phyloP scores from a whole-genome alignment of 1,139 yeast genomes.

The Pichiaceae sp. region DNA sequence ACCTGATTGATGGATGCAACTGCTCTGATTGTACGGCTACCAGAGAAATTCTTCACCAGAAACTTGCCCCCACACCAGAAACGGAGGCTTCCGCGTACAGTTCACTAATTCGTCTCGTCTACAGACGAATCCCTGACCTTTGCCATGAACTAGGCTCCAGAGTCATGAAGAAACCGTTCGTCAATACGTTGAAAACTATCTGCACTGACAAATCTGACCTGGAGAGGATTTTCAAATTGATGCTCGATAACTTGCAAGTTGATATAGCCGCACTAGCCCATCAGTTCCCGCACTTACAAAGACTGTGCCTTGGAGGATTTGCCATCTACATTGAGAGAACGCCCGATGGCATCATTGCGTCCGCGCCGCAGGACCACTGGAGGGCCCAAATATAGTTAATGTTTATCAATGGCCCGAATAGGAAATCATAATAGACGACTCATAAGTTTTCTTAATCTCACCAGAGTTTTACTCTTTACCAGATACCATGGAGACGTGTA shows the following conservation, averaged over 20 bases:
- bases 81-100: slow-evolving; percentile 9
- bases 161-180: slow-evolving; percentile 2
- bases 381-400: slow-evolving; percentile 1
- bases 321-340: slow-evolving; percentile 6
- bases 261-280: slow-evolving; percentile 11
- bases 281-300: slow-evolving; percentile 8
- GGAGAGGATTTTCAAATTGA: slow-evolving; percentile 6
- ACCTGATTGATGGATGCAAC: slow-evolving; percentile 9
- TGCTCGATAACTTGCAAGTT: slow-evolving; percentile 13
- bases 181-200: slow-evolving; percentile 4
- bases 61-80: neutral
- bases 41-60: slow-evolving; percentile 4
- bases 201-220: slow-evolving; percentile 7
- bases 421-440: slow-evolving; percentile 4
- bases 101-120: slow-evolving; percentile 14
- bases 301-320: slow-evolving; percentile 20
- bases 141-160: slow-evolving; percentile 2
- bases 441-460: neutral
- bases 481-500: neutral
- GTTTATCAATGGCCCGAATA: slow-evolving; percentile 11
- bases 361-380: slow-evolving; percentile 16
- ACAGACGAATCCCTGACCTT: slow-evolving; percentile 10
- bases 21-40: slow-evolving; percentile 11
- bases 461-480: neutral
- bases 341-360: neutral